phyloP scores from a whole-genome alignment of 345 rosid genomes.

The Noccaea caerulescens region DNA sequence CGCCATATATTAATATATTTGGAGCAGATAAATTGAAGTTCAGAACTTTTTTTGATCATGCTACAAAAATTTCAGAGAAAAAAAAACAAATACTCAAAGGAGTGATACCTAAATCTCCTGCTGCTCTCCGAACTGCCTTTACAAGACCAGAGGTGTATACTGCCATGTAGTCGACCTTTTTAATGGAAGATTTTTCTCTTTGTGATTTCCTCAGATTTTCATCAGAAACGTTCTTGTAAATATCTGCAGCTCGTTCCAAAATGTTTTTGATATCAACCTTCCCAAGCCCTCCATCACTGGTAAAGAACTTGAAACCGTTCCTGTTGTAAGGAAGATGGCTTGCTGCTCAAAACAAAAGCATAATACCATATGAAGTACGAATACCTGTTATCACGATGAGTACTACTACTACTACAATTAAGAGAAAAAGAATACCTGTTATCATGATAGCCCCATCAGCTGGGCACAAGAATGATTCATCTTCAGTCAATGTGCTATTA shows the following conservation, averaged over 20 bases:
- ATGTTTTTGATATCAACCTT: conserved; percentile 84
- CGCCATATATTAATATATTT: conserved; percentile 35
- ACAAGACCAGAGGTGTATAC: conserved; percentile 85
- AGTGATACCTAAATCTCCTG: conserved; percentile 77
- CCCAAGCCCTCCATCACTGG: conserved; percentile 92
- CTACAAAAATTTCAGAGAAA: background rate
- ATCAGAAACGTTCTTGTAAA: conserved; percentile 59
- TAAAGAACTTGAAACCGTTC: conserved; percentile 97
- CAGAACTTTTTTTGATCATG: background rate
- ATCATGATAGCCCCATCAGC: conserved; percentile 98
- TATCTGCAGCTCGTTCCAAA: conserved; percentile 79
- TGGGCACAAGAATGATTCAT: conserved; percentile 73
- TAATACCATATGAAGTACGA: conserved; percentile 20
- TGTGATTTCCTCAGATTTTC: conserved; percentile 50
- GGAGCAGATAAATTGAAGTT: conserved; percentile 10
- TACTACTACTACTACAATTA: background rate
- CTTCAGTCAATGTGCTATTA: conserved; percentile 83
- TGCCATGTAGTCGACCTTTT: conserved; percentile 83
- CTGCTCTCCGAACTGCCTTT: conserved; percentile 84
- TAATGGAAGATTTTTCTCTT: conserved; percentile 50
- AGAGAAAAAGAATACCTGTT: conserved; percentile 57
- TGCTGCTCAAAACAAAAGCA: conserved; percentile 58
- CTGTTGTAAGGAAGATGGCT: conserved; percentile 99
- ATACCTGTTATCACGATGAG: background rate
- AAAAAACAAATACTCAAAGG: conserved; percentile 16